Base-by-base conservation (phyloP, 495 filamentous ascomycete genomes). In the Melanomma pulvis-pyrius region DNA sequence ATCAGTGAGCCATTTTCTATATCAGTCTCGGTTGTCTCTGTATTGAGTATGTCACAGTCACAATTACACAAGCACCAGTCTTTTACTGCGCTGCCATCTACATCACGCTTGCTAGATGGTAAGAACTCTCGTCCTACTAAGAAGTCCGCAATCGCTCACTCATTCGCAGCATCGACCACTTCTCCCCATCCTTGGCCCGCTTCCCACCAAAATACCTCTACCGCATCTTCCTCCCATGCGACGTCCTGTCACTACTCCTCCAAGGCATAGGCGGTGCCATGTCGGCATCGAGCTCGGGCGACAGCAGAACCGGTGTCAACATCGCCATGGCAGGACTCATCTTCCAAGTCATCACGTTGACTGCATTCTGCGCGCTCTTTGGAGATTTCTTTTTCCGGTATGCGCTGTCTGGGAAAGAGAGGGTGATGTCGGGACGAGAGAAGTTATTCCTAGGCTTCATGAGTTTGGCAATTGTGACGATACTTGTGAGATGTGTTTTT, bases 1-100 rank as follows among this genome's bases (percentile, higher is more conserved):
- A 83, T 83, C 34, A 30, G 57, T 49, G 25, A 24, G 30, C 8
- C n/a, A 2, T 13, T 24, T 17, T 7, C 7, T 3, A 46, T 5
- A 13, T 58, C 28, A 21, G 5, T 36, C 12, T 25, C 3, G 29
- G n/a, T 17, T 2, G 9, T 11, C 17, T 11, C 30, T n/a, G 26
- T 19, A 2, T 21, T 34, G 22, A 32, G 3, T 21, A 11, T 32
- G 12, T 3, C 13, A 15, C n/a, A 58, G 60, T 63, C 6, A 61
- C 52, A 24, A 65, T 58, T 25, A 60, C 57, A 2, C 36, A 48
- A 47, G 36, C 57, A 2, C 57, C 44, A 1, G 44, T 60, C 5
- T 60, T 60, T 25, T 60, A 48, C 25, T 47, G 39, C 24, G 57
- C 57, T 2, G 44, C 57, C n/a, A 60, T 60, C n/a, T 60, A 60